Conservation (phyloP, 177 flowering plant genomes). For the Vitis hybrid region DNA sequence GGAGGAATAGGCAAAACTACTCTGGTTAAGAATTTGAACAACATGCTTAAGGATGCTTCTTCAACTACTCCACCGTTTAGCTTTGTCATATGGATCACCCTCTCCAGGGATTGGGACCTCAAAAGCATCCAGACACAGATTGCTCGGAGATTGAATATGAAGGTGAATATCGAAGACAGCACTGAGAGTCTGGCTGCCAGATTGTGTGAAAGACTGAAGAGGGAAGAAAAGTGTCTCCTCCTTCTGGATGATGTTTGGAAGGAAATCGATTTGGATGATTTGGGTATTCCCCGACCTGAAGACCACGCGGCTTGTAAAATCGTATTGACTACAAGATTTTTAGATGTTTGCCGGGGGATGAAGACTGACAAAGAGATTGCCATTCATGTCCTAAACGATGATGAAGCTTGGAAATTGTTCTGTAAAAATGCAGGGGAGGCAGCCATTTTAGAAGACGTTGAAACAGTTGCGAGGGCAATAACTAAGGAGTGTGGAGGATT, state of each 20-base stretch:
- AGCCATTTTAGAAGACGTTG: background rate
- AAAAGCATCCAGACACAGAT: background rate
- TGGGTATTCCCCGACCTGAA: conserved; percentile 19
- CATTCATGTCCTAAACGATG: conserved; percentile 7
- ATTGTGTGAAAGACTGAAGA: background rate
- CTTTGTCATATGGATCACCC: conserved; percentile 10
- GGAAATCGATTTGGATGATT: conserved; percentile 8
- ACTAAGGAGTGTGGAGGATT: conserved; percentile 14
- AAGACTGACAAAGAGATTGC: background rate
- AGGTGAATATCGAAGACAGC: background rate
- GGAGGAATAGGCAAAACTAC: conserved; percentile 33
- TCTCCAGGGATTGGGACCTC: background rate
- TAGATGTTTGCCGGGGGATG: conserved; percentile 16
- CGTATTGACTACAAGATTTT: conserved; percentile 13
- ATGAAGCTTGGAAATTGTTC: conserved; percentile 21
- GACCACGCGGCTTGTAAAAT: conserved; percentile 7
- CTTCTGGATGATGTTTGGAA: conserved; percentile 37
- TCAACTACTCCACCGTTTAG: conserved; percentile 8
- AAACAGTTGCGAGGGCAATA: conserved; percentile 7
- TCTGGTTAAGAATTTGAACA: conserved; percentile 18
- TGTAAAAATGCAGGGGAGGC: conserved; percentile 5
- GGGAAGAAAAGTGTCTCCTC: conserved; percentile 9
- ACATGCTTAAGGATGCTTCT: conserved; percentile 7
- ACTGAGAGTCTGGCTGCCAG: conserved; percentile 1
- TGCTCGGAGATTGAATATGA: rapidly evolving